A percentile compares a stretch with the other conserved stretches of the same genome.
Conservation (phyloP, 768 basidiomycete genomes). For the Neoboletus magnificus region DNA sequence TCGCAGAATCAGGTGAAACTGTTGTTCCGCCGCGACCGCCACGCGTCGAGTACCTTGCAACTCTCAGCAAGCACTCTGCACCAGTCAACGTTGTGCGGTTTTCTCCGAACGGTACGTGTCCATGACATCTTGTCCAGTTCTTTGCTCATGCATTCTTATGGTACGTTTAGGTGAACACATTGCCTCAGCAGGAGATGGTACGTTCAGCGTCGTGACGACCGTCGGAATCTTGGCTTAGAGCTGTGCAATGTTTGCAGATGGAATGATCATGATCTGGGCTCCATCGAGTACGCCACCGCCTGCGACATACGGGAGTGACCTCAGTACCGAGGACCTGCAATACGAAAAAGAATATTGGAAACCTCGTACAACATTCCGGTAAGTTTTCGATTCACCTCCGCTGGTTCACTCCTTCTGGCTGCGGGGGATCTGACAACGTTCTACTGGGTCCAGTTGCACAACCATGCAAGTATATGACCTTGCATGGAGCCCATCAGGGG, state of each 20-base stretch:
- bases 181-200: slow-evolving; percentile 97
- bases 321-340: slow-evolving; percentile 71
- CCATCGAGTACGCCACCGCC: slow-evolving; percentile 70
- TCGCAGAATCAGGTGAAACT: slow-evolving; percentile 38
- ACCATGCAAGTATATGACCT: slow-evolving; percentile 97
- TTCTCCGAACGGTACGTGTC: slow-evolving; percentile 80
- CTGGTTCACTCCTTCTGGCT: neutral
- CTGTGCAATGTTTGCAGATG: slow-evolving; percentile 52
- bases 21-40: slow-evolving; percentile 53
- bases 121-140: neutral
- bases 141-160: slow-evolving; percentile 1
- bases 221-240: neutral
- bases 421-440: slow-evolving; percentile 2
- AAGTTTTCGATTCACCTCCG: slow-evolving; percentile 18
- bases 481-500: slow-evolving; percentile 95
- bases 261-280: slow-evolving; percentile 96
- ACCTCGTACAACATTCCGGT: slow-evolving; percentile 82
- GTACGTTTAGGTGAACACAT: slow-evolving; percentile 69
- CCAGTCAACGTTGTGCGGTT: slow-evolving; percentile 96
- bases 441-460: slow-evolving; percentile 60
- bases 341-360: slow-evolving; percentile 97
- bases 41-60: slow-evolving; percentile 95
- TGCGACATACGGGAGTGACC: slow-evolving; percentile 78
- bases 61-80: slow-evolving; percentile 87
- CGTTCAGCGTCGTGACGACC: slow-evolving; percentile 24